These are phyloP conservation scores for Pouteria campechiana DNA, from an alignment of 179 eudicot species.

Conservation along the genomic window DNA sequence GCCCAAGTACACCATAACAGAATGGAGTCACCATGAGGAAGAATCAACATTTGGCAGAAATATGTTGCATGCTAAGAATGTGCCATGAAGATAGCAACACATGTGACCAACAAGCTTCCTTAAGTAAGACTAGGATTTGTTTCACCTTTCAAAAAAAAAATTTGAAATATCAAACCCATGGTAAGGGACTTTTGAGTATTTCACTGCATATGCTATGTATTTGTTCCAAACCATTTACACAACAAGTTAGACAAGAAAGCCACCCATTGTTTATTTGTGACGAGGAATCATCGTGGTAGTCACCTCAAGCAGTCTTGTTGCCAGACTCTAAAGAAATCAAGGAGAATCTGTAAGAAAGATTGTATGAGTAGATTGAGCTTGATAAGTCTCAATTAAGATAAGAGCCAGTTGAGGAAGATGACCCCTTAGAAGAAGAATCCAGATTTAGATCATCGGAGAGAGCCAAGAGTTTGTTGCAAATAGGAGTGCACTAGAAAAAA, in stretches of 20 bases:
- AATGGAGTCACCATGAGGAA: slow-evolving; percentile 1
- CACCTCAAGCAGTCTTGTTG: not conserved
- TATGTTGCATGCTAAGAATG: not conserved
- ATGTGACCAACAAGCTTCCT: slow-evolving; percentile 1
- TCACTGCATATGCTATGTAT: not conserved
- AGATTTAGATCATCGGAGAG: too few species aligned
- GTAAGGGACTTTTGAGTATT: not conserved
- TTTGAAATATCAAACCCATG: not conserved
- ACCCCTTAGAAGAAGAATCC: too few species aligned
- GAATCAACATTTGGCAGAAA: slow-evolving; percentile 2
- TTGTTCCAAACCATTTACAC: not conserved
- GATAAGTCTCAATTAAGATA: too few species aligned
- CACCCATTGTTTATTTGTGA: not conserved
- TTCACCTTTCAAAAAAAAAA: slow-evolving; percentile 4
- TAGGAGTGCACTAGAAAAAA: too few species aligned
- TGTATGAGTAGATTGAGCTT: too few species aligned
- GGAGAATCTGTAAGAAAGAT: not conserved
- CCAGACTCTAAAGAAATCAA: not conserved
- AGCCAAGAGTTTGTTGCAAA: too few species aligned
- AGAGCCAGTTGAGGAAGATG: too few species aligned
- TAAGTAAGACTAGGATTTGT: not conserved
- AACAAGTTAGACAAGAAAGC: not conserved
- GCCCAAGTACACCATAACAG: too few species aligned
- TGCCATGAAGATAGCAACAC: not conserved
- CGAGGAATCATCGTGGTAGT: slow-evolving; percentile 1